Percentiles rank a stretch among this genome's conserved stretches.
phyloP scores from a whole-genome alignment of 345 rosid species.

The Populus deltoides region DNA sequence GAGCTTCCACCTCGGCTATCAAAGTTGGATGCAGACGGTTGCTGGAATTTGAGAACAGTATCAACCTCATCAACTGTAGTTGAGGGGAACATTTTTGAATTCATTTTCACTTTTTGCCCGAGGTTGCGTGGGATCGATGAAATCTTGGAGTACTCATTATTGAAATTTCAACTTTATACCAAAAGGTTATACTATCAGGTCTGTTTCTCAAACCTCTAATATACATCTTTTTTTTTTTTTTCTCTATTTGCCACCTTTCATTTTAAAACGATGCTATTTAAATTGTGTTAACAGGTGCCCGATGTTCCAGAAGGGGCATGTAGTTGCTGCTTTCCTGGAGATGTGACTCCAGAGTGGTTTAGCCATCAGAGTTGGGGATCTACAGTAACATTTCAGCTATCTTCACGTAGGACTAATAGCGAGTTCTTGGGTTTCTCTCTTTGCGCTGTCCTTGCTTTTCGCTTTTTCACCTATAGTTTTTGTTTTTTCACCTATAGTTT shows the following conservation, averaged over 20 bases:
- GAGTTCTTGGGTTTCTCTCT: not conserved
- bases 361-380: not conserved
- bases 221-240: not conserved
- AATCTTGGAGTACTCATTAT: no score
- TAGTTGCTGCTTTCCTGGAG: not conserved
- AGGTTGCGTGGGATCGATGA: no score
- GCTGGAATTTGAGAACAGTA: not conserved
- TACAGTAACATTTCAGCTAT: not conserved
- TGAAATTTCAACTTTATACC: not conserved
- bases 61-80: not conserved
- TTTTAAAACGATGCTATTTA: not conserved
- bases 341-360: not conserved
- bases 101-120: not conserved
- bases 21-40: not conserved
- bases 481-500: no score
- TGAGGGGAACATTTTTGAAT: slow-evolving; percentile 1
- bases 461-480: no score
- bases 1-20: slow-evolving; percentile 13
- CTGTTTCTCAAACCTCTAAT: not conserved
- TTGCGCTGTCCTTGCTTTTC: not conserved
- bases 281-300: not conserved
- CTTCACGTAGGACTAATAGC: not conserved
- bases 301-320: not conserved
- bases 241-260: no score
- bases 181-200: not conserved